Evolutionary conservation across 305 asterid genomes (phyloP).

Genomic region (Withania somnifera): DNA sequence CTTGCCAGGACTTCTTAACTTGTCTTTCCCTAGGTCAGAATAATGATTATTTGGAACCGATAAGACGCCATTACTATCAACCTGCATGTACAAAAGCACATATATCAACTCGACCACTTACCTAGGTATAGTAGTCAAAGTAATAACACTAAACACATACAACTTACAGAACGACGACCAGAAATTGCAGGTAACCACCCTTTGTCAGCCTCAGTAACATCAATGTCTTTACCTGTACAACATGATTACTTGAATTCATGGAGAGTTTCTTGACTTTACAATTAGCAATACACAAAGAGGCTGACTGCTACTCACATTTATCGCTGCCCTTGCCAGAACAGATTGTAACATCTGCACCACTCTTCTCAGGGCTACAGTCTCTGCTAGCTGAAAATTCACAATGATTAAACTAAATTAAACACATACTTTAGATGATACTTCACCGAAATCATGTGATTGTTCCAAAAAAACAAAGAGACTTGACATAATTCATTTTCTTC

Average conservation of each 20-base stretch:
- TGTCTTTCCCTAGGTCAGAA: constrained; percentile 30
- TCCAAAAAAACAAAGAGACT: background rate
- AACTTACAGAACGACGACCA: constrained; percentile 99
- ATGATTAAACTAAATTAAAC: constrained; percentile 12
- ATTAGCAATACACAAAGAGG: constrained; percentile 1
- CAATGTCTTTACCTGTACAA: constrained; percentile 45
- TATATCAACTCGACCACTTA: constrained; percentile 46
- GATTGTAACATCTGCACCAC: constrained; percentile 21
- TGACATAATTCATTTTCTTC: background rate
- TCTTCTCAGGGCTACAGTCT: constrained; percentile 36
- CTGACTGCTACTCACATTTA: constrained; percentile 17
- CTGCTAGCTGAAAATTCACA: constrained; percentile 44
- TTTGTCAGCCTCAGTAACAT: constrained; percentile 20
- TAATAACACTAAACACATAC: constrained; percentile 77
- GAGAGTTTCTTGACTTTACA: background rate
- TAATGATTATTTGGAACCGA: constrained; percentile 33
- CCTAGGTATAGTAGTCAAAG: constrained; percentile 26
- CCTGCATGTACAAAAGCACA: constrained; percentile 39
- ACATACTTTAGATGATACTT: background rate
- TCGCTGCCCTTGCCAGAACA: constrained; percentile 25
- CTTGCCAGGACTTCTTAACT: constrained; percentile 28
- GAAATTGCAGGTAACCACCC: constrained; percentile 35
- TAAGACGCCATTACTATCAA: constrained; percentile 66
- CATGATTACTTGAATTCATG: constrained; percentile 10
- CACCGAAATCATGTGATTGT: background rate